A percentile compares a stretch with the other conserved stretches of the same genome.
Evolutionary conservation across 352 stramenopile genomes (phyloP).

Genomic region (Globisporangium mamillatum): DNA sequence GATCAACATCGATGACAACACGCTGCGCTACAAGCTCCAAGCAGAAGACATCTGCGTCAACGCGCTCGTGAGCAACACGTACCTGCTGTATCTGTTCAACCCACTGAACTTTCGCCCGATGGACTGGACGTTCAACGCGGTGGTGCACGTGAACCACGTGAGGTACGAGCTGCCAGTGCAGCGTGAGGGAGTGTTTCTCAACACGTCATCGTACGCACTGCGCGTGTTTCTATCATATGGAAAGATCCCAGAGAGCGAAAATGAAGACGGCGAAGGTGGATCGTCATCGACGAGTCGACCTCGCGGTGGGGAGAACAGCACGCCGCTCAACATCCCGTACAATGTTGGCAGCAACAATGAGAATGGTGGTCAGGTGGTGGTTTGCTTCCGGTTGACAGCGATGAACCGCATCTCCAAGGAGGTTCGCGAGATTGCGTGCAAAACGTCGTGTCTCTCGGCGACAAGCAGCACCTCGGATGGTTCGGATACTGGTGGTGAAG

Average conservation of each 20-base stretch:
- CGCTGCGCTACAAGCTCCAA: slow-evolving; percentile 64
- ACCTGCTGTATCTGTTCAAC: slow-evolving; percentile 88
- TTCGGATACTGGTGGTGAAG: not conserved
- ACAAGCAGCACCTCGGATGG: slow-evolving; percentile 6
- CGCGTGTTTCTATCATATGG: slow-evolving; percentile 85
- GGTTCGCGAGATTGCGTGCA: slow-evolving; percentile 51
- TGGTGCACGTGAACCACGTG: slow-evolving; percentile 52
- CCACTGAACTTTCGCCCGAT: slow-evolving; percentile 74
- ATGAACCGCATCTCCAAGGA: slow-evolving; percentile 75
- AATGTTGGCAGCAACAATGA: slow-evolving; percentile 32
- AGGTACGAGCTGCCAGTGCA: slow-evolving; percentile 53
- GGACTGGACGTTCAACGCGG: slow-evolving; percentile 77
- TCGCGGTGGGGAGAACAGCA: slow-evolving; percentile 50
- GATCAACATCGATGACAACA: slow-evolving; percentile 85
- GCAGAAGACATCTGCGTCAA: slow-evolving; percentile 69
- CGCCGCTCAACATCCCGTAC: slow-evolving; percentile 64
- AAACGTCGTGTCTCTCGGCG: slow-evolving; percentile 53
- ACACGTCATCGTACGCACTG: slow-evolving; percentile 63
- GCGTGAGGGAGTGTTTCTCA: slow-evolving; percentile 81
- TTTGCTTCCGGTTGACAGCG: slow-evolving; percentile 66
- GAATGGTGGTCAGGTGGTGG: slow-evolving; percentile 20
- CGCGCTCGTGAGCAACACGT: slow-evolving; percentile 81
- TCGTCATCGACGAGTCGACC: slow-evolving; percentile 20
- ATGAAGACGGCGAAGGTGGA: slow-evolving; percentile 16
- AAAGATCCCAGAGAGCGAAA: slow-evolving; percentile 48